Conservation (phyloP, 2,329 filamentous ascomycete species). For the Tolypocladium endophyticum region DNA sequence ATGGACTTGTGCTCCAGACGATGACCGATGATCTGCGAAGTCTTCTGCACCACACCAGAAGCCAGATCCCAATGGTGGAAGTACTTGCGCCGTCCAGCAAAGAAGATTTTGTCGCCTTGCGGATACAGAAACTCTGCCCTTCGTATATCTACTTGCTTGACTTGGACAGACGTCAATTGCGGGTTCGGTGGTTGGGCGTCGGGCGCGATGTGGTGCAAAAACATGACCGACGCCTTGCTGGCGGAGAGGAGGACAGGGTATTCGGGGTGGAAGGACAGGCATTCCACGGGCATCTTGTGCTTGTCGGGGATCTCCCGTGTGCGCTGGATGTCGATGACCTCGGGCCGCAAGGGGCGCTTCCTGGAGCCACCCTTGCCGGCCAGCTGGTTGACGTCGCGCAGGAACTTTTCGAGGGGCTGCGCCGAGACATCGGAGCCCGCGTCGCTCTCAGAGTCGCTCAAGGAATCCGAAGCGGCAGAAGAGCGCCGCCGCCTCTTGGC, state of each 20-base stretch:
- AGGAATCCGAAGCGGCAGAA: slow-evolving; percentile 39
- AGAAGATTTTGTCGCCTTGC: slow-evolving; percentile 68
- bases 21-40: slow-evolving; percentile 64
- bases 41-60: slow-evolving; percentile 72
- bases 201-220: slow-evolving; percentile 79
- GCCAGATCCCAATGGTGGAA: slow-evolving; percentile 92
- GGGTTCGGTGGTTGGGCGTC: slow-evolving; percentile 73
- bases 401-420: slow-evolving; percentile 67
- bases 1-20: slow-evolving; percentile 77
- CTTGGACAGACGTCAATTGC: slow-evolving; percentile 78
- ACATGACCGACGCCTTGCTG: slow-evolving; percentile 74
- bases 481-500: slow-evolving; percentile 40
- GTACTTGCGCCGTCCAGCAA: slow-evolving; percentile 78
- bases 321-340: slow-evolving; percentile 82
- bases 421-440: slow-evolving; percentile 53
- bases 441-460: slow-evolving; percentile 44
- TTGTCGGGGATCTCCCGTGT: slow-evolving; percentile 73
- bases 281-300: slow-evolving; percentile 70
- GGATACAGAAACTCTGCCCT: slow-evolving; percentile 72
- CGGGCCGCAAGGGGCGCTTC: slow-evolving; percentile 67
- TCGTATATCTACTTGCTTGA: slow-evolving; percentile 72
- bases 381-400: slow-evolving; percentile 64
- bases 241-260: slow-evolving; percentile 85
- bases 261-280: slow-evolving; percentile 79
- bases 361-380: slow-evolving; percentile 42